Conservation (phyloP, 306 rosid genomes). For the Urtica urens region DNA sequence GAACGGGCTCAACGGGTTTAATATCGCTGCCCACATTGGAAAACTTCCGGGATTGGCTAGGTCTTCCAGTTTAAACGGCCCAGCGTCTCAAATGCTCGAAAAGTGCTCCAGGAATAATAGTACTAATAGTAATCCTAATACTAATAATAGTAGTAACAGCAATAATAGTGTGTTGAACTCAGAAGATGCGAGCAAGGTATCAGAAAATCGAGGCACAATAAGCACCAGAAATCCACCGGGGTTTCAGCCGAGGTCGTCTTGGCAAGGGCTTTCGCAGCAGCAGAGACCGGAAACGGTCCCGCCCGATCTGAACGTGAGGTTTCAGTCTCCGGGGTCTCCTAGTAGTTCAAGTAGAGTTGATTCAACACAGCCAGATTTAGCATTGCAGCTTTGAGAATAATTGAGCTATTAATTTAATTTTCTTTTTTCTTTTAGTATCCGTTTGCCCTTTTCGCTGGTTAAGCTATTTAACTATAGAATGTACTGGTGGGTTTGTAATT, state of each 20-base stretch:
- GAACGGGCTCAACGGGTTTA: slow-evolving; percentile 37
- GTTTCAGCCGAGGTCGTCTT: slow-evolving; percentile 16
- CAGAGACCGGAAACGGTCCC: slow-evolving; percentile 41
- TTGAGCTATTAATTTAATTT: slow-evolving; percentile 5
- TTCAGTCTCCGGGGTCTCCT: slow-evolving; percentile 57
- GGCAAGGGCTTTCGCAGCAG: slow-evolving; percentile 25
- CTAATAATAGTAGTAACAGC: slow-evolving; percentile 20
- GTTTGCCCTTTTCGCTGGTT: slow-evolving; percentile 14
- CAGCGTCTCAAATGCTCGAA: slow-evolving; percentile 24
- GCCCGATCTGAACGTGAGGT: slow-evolving; percentile 47
- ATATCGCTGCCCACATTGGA: slow-evolving; percentile 31
- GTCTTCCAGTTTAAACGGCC: slow-evolving; percentile 26
- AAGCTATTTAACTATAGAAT: slow-evolving; percentile 30
- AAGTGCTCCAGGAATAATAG: slow-evolving; percentile 24
- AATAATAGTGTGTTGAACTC: slow-evolving; percentile 16
- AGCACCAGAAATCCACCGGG: slow-evolving; percentile 15
- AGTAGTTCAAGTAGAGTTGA: slow-evolving; percentile 46
- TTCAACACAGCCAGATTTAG: slow-evolving; percentile 51
- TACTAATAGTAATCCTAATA: slow-evolving; percentile 19
- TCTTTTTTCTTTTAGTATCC: not conserved
- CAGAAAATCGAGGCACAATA: slow-evolving; percentile 19
- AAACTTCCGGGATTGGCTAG: slow-evolving; percentile 23
- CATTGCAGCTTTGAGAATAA: slow-evolving; percentile 50
- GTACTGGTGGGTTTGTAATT: slow-evolving; percentile 34
- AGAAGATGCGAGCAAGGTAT: slow-evolving; percentile 17